Evolutionary conservation across 78 protist genomes (phyloP).

Genomic region (Cyanophora paradoxa): DNA sequence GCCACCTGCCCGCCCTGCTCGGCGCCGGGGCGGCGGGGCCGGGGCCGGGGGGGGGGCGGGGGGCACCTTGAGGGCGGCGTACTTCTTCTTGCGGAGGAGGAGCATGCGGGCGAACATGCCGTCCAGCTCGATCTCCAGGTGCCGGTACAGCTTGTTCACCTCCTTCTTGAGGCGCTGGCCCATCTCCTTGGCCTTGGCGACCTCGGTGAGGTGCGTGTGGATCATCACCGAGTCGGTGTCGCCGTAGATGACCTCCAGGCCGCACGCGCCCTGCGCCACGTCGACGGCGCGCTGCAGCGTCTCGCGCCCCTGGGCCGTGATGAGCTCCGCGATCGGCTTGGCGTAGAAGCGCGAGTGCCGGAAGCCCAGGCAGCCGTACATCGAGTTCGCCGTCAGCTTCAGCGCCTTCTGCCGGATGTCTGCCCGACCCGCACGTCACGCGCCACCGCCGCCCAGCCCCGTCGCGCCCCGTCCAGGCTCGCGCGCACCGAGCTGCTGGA

Average conservation of each 20-base stretch:
- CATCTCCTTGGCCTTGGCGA: constrained; percentile 55
- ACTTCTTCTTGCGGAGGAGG: constrained; percentile 95
- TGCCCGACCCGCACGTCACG: too few species aligned
- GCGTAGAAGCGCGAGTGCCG: constrained; percentile 89
- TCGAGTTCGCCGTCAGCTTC: constrained; percentile 89
- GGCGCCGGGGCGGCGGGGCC: not conserved
- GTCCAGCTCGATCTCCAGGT: constrained; percentile 90
- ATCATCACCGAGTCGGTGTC: constrained; percentile 99
- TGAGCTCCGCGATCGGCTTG: constrained; percentile 86
- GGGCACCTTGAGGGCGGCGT: constrained; percentile 76
- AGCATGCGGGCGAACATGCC: constrained; percentile 85
- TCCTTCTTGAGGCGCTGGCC: constrained; percentile 63
- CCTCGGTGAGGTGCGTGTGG: constrained; percentile 51
- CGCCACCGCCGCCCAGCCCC: too few species aligned
- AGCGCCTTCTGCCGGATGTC: constrained; percentile 70
- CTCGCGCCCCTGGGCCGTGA: constrained; percentile 90
- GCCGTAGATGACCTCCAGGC: constrained; percentile 93
- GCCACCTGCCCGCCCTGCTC: too few species aligned
- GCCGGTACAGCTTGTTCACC: constrained; percentile 71
- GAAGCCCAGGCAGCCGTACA: constrained; percentile 30
- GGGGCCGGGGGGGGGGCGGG: not conserved
- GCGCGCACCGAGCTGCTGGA: constrained; percentile 22
- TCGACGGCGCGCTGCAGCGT: constrained; percentile 64
- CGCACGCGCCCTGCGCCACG: constrained; percentile 21
- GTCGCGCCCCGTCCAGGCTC: not conserved